These are phyloP conservation scores for Catenaria anguillulae DNA, from an alignment of 371 early-diverging fungal genomes.

Conservation along the genomic window DNA sequence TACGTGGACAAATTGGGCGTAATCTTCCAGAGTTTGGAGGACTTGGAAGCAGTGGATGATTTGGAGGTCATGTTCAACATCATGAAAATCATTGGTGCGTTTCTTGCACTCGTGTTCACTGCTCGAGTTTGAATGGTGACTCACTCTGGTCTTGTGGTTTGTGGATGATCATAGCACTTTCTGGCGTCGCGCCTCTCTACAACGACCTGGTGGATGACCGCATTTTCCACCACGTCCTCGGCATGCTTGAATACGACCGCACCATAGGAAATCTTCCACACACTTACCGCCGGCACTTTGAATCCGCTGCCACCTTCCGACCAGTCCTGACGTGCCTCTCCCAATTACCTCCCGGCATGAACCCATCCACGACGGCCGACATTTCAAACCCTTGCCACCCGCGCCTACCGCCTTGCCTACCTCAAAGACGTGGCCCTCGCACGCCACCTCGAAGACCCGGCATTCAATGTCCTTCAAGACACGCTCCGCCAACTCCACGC, in stretches of 20 bases:
- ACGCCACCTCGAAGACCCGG: conserved; percentile 51
- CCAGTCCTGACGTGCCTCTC: conserved; percentile 23
- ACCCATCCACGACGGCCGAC: background rate
- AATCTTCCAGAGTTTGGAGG: conserved; percentile 63
- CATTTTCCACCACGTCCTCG: conserved; percentile 39
- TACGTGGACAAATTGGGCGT: conserved; percentile 39
- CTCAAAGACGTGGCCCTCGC: conserved; percentile 64
- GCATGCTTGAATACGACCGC: conserved; percentile 77
- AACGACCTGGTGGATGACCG: conserved; percentile 48
- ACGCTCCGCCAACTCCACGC: background rate
- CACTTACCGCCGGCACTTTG: conserved; percentile 49
- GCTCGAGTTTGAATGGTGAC: too few relatives aligned
- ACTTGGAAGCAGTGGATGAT: conserved; percentile 57
- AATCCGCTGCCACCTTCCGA: conserved; percentile 41
- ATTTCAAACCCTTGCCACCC: background rate
- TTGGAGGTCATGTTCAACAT: conserved; percentile 53
- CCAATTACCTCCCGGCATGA: background rate
- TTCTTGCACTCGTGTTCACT: too few relatives aligned
- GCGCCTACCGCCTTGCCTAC: conserved; percentile 57
- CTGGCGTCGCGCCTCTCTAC: conserved; percentile 16
- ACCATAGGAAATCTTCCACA: conserved; percentile 47
- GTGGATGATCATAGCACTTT: background rate
- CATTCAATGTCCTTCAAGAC: conserved; percentile 15
- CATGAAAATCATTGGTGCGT: conserved; percentile 52
- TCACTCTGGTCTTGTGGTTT: too few relatives aligned